phyloP scores from a whole-genome alignment of 805 yeast genomes.

The Martiniozyma abietophila region DNA sequence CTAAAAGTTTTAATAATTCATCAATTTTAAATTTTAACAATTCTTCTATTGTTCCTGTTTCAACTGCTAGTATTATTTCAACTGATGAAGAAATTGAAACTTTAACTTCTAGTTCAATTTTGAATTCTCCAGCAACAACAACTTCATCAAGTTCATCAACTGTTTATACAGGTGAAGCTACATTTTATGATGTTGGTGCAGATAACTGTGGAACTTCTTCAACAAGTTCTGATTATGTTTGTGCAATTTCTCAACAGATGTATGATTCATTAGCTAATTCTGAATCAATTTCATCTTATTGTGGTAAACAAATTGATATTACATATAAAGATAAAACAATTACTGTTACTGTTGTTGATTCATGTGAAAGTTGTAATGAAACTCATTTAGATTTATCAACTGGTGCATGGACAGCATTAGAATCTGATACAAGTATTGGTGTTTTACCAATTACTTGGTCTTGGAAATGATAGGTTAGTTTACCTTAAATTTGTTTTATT shows the following conservation, averaged over 20 bases:
- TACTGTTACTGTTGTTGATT: conserved; percentile 43
- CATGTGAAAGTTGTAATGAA: conserved; percentile 40
- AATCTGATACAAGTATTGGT: conserved; percentile 39
- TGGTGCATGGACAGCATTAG: conserved; percentile 36
- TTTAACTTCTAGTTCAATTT: background rate
- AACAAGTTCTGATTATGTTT: conserved; percentile 34
- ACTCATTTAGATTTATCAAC: conserved; percentile 46
- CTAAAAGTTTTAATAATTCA: no score
- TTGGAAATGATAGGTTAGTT: conserved; percentile 25
- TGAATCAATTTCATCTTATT: conserved; percentile 29
- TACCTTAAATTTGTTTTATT: background rate
- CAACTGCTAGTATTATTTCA: conserved; percentile 3
- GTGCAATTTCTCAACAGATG: conserved; percentile 38
- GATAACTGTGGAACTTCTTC: conserved; percentile 45
- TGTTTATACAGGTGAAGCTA: conserved; percentile 35
- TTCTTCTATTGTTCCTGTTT: conserved; percentile 1
- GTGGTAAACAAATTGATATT: conserved; percentile 43
- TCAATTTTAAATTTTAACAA: no score
- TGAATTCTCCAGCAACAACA: conserved; percentile 3
- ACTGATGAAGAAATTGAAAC: background rate
- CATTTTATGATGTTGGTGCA: conserved; percentile 35
- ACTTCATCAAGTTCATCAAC: conserved; percentile 8
- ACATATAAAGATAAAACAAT: conserved; percentile 39
- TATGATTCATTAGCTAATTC: conserved; percentile 24
- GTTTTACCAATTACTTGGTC: conserved; percentile 40